phyloP scores from a whole-genome alignment of 257 asterid species.

The Anisodus acutangulus region DNA sequence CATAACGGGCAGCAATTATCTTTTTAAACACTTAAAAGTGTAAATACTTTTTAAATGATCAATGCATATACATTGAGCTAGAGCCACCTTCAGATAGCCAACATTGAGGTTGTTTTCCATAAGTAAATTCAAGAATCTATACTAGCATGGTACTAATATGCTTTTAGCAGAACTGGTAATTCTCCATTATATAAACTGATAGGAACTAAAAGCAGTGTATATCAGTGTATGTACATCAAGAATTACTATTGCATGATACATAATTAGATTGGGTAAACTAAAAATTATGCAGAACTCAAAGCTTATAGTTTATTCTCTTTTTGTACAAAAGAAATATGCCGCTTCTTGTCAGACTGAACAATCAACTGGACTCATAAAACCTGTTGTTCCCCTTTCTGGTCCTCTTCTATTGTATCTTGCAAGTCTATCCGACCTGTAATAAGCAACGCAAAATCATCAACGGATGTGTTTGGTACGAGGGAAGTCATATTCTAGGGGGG shows the following conservation, averaged over 20 bases:
- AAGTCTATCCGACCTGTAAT: conserved; percentile 68
- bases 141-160: background rate
- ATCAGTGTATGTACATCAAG: background rate
- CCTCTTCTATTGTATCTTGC: conserved; percentile 69
- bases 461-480: too few species aligned
- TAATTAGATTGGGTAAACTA: background rate
- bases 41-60: too few species aligned
- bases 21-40: too few species aligned
- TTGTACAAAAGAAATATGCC: conserved; percentile 41
- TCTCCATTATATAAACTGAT: background rate
- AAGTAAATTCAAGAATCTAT: too few species aligned
- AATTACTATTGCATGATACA: background rate
- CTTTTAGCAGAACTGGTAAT: background rate
- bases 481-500: too few species aligned
- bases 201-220: background rate
- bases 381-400: conserved; percentile 46
- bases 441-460: background rate
- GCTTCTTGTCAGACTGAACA: conserved; percentile 31
- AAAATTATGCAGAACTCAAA: conserved; percentile 11
- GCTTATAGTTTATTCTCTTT: conserved; percentile 43
- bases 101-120: too few species aligned
- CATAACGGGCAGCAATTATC: too few species aligned
- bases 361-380: background rate
- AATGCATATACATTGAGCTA: too few species aligned
- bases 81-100: too few species aligned